Evolutionary conservation across 164 flowering plant genomes (phyloP).

Genomic region (Cinnamomum chago): DNA sequence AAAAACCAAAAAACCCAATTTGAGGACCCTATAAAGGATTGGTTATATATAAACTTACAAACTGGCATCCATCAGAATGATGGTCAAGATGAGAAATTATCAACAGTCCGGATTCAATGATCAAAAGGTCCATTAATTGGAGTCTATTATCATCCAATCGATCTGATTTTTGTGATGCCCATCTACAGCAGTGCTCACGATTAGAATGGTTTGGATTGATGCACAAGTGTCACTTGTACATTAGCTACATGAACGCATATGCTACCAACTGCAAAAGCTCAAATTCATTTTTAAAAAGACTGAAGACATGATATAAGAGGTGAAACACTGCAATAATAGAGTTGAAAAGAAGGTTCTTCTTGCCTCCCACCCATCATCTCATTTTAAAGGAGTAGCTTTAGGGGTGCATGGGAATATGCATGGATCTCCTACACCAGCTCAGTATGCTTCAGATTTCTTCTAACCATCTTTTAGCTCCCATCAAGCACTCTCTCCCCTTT

Average conservation of each 20-base stretch:
- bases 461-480: conserved; percentile 21
- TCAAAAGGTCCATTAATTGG: background rate
- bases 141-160: too few species aligned
- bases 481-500: conserved; percentile 21
- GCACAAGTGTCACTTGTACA: background rate
- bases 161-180: background rate
- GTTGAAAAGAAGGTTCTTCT: conserved; percentile 25
- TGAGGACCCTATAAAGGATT: too few species aligned
- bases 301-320: conserved; percentile 25
- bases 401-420: conserved; percentile 57
- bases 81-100: background rate
- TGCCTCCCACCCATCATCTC: conserved; percentile 29
- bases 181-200: background rate
- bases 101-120: background rate
- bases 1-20: too few species aligned
- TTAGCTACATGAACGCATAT: background rate
- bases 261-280: background rate
- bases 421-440: conserved; percentile 30
- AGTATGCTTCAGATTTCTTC: conserved; percentile 9
- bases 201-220: background rate
- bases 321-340: conserved; percentile 51
- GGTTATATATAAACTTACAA: background rate
- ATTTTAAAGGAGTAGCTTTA: conserved; percentile 40
- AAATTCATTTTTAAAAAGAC: conserved; percentile 19
- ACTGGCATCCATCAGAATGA: background rate